Evolutionary conservation across 2,329 filamentous ascomycete species (phyloP).

Genomic region (Calonectria crousiana): DNA sequence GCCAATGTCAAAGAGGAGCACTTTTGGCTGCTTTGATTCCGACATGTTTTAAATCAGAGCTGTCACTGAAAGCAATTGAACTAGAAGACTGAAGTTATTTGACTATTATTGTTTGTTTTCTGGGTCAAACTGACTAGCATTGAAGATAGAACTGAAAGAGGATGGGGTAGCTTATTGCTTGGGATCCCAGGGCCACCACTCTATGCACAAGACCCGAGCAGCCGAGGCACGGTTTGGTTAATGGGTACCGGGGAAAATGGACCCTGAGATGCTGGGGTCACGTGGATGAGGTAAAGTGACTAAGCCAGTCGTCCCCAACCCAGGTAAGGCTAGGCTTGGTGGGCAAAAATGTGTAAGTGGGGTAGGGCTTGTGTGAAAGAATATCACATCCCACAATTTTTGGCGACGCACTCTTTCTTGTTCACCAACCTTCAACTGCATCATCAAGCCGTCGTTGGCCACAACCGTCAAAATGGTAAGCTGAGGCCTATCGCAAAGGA

Average conservation of each 20-base stretch:
- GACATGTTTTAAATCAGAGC: slow-evolving; percentile 53
- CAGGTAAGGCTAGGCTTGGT: slow-evolving; percentile 29
- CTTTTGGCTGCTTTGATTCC: slow-evolving; percentile 69
- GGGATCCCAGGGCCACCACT: slow-evolving; percentile 24
- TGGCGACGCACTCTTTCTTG: slow-evolving; percentile 38
- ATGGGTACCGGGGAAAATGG: not conserved
- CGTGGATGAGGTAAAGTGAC: no score
- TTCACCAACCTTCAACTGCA: slow-evolving; percentile 51
- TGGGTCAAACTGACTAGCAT: not conserved
- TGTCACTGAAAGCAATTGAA: not conserved
- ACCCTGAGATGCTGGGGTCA: not conserved
- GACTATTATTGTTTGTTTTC: not conserved
- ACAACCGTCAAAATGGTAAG: slow-evolving; percentile 78
- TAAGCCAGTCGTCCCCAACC: slow-evolving; percentile 58
- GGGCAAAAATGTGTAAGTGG: slow-evolving; percentile 37
- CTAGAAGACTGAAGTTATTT: not conserved
- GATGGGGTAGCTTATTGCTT: not conserved
- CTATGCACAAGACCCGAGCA: slow-evolving; percentile 29
- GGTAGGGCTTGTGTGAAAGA: slow-evolving; percentile 47
- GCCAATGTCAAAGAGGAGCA: slow-evolving; percentile 93
- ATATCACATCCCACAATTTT: slow-evolving; percentile 56
- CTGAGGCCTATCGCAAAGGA: slow-evolving; percentile 57
- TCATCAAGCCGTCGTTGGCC: slow-evolving; percentile 57
- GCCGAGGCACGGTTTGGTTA: slow-evolving; percentile 37
- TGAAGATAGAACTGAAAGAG: not conserved